phyloP scores from a whole-genome alignment of 2,329 filamentous ascomycete genomes.

The Trichoderma harzianum region DNA sequence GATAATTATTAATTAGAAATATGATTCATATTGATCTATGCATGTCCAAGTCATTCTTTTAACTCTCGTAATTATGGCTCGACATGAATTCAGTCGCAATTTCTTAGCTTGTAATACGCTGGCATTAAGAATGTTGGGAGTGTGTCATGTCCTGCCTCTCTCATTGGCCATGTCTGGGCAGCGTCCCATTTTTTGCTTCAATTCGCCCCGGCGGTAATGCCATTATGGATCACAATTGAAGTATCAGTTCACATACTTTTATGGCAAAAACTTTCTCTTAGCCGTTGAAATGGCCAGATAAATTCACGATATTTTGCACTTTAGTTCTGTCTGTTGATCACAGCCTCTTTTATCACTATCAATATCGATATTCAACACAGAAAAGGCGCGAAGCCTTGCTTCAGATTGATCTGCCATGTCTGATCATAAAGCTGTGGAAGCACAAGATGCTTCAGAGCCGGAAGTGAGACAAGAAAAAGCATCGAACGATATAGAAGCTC shows the following conservation, averaged over 20 bases:
- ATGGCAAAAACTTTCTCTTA: not conserved
- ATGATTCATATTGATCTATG: not conserved
- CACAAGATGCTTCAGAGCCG: not conserved
- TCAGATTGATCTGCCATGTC: not conserved
- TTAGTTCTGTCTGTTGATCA: not conserved
- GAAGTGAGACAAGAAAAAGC: not conserved
- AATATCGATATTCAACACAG: not conserved
- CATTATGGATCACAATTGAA: not conserved
- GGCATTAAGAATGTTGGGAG: not conserved
- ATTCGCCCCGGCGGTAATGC: not conserved
- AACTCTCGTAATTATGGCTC: not conserved
- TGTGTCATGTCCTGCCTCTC: conserved; percentile 14
- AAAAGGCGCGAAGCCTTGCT: not conserved
- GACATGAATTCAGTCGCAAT: not conserved
- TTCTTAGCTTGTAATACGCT: not conserved
- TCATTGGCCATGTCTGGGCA: not conserved
- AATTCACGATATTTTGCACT: not conserved
- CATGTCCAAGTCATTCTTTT: no score
- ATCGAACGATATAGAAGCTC: not conserved
- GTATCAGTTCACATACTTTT: not conserved
- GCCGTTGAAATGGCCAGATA: not conserved
- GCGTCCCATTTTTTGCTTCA: not conserved
- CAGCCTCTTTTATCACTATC: not conserved
- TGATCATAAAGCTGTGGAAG: not conserved
- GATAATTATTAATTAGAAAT: not conserved